Conservation (phyloP, 768 basidiomycete species). For the Cytidiella melzeri region DNA sequence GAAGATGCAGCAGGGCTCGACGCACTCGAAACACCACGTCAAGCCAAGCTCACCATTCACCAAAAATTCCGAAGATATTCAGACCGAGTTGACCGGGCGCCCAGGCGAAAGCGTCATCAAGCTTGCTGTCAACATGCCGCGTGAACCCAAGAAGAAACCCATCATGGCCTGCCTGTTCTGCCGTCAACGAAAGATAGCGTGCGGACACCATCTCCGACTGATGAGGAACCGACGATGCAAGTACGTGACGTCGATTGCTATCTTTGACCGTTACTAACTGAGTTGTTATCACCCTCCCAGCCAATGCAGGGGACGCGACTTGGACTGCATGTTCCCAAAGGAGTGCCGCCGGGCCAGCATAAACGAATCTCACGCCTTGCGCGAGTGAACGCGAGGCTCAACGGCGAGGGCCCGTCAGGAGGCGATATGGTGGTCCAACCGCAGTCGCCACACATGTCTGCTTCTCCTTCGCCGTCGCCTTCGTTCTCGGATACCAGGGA, state of each 20-base stretch:
- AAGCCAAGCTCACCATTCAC: neutral
- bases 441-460: neutral
- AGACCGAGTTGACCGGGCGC: neutral
- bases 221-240: constrained; percentile 38
- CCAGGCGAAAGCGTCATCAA: constrained; percentile 16
- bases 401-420: neutral
- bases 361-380: constrained; percentile 24
- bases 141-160: constrained; percentile 31
- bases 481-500: neutral
- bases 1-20: too few species aligned
- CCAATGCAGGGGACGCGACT: constrained; percentile 41
- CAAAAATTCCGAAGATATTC: neutral
- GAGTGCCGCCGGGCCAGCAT: constrained; percentile 45
- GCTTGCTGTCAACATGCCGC: constrained; percentile 11
- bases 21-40: neutral
- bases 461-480: neutral
- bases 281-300: constrained; percentile 19
- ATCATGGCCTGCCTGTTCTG: constrained; percentile 44
- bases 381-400: constrained; percentile 10
- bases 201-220: constrained; percentile 35
- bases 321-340: constrained; percentile 43
- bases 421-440: neutral
- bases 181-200: constrained; percentile 45
- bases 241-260: constrained; percentile 24
- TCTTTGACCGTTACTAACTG: constrained; percentile 10